phyloP scores from a whole-genome alignment of 2,329 filamentous ascomycete genomes.

The Thielaviopsis cerberus region DNA sequence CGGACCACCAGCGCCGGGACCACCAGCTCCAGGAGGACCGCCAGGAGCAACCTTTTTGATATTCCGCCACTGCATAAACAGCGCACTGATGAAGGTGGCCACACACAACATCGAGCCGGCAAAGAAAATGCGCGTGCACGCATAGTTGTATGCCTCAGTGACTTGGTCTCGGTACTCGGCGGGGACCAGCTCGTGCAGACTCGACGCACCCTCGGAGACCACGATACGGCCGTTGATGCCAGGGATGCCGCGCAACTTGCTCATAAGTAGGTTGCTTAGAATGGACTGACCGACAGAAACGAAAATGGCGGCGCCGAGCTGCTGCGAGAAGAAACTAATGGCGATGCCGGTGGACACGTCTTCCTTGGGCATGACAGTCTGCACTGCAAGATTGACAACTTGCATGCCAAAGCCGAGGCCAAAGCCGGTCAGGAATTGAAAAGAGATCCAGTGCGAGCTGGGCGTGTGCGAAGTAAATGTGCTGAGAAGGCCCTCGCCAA shows the following conservation, averaged over 20 bases:
- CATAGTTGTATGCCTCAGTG: conserved; percentile 44
- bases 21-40: neutral
- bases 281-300: conserved; percentile 38
- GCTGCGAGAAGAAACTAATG: conserved; percentile 38
- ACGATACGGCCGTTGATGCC: conserved; percentile 27
- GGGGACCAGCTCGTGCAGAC: conserved; percentile 35
- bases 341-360: conserved; percentile 38
- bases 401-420: conserved; percentile 43
- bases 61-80: conserved; percentile 47
- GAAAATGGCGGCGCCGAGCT: conserved; percentile 39
- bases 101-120: conserved; percentile 37
- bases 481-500: conserved; percentile 38
- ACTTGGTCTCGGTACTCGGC: conserved; percentile 32
- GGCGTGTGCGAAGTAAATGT: conserved; percentile 31
- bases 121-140: conserved; percentile 44
- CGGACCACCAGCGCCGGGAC: neutral
- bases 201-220: conserved; percentile 36
- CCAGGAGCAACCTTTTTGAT: conserved; percentile 34
- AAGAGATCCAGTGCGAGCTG: conserved; percentile 38
- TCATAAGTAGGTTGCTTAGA: conserved; percentile 28
- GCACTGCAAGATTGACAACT: conserved; percentile 35
- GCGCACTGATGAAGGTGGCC: conserved; percentile 35
- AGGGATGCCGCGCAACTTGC: conserved; percentile 22
- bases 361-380: conserved; percentile 31
- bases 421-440: conserved; percentile 38